phyloP scores from a whole-genome alignment of 139 green algal genomes.

The Pleodorina starrii region DNA sequence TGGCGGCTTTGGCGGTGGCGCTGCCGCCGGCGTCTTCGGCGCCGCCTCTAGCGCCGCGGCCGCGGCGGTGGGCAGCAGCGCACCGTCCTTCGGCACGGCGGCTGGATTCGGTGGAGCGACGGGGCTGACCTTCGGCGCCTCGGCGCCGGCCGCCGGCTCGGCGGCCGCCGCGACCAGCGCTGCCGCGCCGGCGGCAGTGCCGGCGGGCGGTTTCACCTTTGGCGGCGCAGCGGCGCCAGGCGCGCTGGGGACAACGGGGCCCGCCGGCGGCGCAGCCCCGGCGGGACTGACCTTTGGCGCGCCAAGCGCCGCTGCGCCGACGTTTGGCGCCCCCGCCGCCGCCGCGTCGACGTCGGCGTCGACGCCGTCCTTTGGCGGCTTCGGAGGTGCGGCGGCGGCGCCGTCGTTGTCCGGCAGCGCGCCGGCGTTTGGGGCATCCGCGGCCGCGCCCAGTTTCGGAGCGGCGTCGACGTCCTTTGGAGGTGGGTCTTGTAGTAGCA shows the following conservation, averaged over 20 bases:
- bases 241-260: background rate
- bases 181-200: background rate
- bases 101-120: background rate
- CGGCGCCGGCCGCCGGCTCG: background rate
- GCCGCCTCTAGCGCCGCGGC: background rate
- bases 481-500: background rate
- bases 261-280: background rate
- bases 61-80: background rate
- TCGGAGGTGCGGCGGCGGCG: background rate
- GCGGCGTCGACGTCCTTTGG: constrained; percentile 13
- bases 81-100: background rate
- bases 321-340: background rate
- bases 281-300: constrained; percentile 5
- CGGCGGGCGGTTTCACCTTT: background rate
- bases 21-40: background rate
- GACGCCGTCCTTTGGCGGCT: background rate
- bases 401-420: background rate
- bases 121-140: background rate
- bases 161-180: background rate
- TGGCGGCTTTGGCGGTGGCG: background rate
- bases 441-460: background rate
- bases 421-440: constrained; percentile 2
- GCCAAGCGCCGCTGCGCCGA: background rate
- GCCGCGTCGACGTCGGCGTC: background rate
- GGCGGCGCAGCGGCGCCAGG: background rate